Evolutionary conservation across 83 land plant species (phyloP).

Genomic region (Picea engelmannii): DNA sequence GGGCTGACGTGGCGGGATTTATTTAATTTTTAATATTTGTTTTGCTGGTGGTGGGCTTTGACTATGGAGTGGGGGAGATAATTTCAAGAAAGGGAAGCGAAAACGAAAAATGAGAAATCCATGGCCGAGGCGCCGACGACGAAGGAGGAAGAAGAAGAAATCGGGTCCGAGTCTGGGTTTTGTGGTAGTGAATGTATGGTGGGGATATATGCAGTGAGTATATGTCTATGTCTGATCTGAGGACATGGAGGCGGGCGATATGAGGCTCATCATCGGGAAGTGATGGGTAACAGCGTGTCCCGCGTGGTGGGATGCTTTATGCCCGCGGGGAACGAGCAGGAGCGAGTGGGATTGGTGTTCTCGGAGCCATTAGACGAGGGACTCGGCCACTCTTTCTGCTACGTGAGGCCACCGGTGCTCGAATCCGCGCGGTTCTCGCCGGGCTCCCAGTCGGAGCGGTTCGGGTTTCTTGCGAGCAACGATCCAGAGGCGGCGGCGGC

Average conservation of each 20-base stretch:
- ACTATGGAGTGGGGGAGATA: not conserved
- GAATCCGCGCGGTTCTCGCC: conserved; percentile 55
- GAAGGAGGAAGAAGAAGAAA: too few species aligned
- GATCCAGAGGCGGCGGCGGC: conserved; percentile 16
- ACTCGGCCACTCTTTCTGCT: conserved; percentile 96
- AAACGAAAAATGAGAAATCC: too few species aligned
- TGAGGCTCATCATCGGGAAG: not conserved
- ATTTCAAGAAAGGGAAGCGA: too few species aligned
- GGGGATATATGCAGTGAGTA: too few species aligned
- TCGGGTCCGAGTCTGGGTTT: too few species aligned
- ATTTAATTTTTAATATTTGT: not conserved
- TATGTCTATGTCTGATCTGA: too few species aligned
- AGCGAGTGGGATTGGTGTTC: conserved; percentile 43
- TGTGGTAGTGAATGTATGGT: too few species aligned
- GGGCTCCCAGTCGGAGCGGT: conserved; percentile 36
- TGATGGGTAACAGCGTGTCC: conserved; percentile 79
- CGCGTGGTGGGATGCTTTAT: conserved; percentile 75
- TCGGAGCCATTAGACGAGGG: conserved; percentile 90
- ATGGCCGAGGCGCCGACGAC: too few species aligned
- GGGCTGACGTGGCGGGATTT: conserved; percentile 1
- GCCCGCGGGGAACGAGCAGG: conserved; percentile 44
- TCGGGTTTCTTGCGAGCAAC: conserved; percentile 38
- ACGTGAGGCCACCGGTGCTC: conserved; percentile 70
- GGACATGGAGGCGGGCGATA: conserved; percentile 12
- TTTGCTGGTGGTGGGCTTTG: conserved; percentile 1